These are phyloP conservation scores for Melaleuca alternifolia DNA, from an alignment of 345 rosid genomes.

Conservation along the genomic window DNA sequence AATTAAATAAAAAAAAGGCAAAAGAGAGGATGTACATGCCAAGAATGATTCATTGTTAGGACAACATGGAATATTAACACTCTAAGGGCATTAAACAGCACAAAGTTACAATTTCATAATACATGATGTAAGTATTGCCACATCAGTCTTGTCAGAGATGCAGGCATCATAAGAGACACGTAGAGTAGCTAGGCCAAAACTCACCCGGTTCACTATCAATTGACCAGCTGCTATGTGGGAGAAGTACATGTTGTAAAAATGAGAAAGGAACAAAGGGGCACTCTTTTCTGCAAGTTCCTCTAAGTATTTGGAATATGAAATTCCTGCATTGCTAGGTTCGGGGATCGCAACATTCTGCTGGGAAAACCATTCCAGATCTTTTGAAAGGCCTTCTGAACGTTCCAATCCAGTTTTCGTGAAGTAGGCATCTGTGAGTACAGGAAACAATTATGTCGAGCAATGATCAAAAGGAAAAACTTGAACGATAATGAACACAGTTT, in stretches of 20 bases:
- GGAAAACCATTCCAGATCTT: conserved; percentile 62
- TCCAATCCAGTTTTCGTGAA: conserved; percentile 88
- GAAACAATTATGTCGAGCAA: neutral
- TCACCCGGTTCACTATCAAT: conserved; percentile 62
- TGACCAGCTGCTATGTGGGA: conserved; percentile 87
- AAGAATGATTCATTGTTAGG: neutral
- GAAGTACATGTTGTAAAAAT: conserved; percentile 86
- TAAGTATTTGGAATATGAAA: conserved; percentile 55
- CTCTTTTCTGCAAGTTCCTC: conserved; percentile 58
- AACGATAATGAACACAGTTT: neutral
- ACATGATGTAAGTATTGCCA: neutral
- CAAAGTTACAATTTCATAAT: neutral
- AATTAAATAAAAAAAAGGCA: neutral
- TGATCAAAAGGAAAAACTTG: neutral
- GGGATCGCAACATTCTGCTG: conserved; percentile 37
- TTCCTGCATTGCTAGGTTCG: conserved; percentile 52
- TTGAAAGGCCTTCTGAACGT: conserved; percentile 45
- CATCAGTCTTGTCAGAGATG: neutral
- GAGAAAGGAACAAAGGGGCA: conserved; percentile 71
- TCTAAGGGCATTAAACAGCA: neutral
- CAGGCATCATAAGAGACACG: neutral
- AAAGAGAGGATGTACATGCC: neutral
- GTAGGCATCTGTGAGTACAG: conserved; percentile 50
- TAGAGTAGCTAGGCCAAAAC: neutral
- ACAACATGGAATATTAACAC: neutral